phyloP scores from a whole-genome alignment of 2,329 filamentous ascomycete genomes.

The Colletotrichum sp. region DNA sequence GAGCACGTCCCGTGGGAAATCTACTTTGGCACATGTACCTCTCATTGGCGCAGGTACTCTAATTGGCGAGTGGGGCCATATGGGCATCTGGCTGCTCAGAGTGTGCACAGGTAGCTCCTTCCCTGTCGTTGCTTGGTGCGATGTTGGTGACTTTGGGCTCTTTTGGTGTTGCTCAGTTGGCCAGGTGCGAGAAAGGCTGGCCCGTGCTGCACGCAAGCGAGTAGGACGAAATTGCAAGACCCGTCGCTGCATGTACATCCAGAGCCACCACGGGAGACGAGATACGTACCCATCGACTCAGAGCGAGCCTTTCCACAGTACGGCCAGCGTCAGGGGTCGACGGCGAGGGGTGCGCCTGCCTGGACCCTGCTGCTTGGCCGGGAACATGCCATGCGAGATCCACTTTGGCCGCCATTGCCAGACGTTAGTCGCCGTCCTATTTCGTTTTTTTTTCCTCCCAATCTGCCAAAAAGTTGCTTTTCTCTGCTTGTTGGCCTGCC shows the following conservation, averaged over 20 bases:
- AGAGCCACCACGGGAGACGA: background rate
- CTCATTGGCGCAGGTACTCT: background rate
- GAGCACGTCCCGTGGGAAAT: background rate
- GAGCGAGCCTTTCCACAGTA: slow-evolving; percentile 15
- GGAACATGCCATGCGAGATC: slow-evolving; percentile 11
- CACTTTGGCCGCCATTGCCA: slow-evolving; percentile 10
- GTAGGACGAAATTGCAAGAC: slow-evolving; percentile 23
- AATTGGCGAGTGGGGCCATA: background rate
- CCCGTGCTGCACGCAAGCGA: slow-evolving; percentile 16
- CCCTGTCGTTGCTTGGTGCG: slow-evolving; percentile 3
- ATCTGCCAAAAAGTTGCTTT: background rate
- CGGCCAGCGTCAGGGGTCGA: slow-evolving; percentile 8
- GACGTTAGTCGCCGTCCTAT: slow-evolving; percentile 15
- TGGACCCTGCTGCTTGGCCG: slow-evolving; percentile 17
- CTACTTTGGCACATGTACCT: background rate
- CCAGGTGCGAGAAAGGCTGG: slow-evolving; percentile 1
- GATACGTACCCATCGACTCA: background rate
- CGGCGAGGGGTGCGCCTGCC: background rate
- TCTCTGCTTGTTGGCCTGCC: background rate
- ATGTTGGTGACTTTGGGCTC: background rate
- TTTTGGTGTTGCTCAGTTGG: slow-evolving; percentile 3
- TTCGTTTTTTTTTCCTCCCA: background rate
- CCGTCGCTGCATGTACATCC: slow-evolving; percentile 6
- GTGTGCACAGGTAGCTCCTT: slow-evolving; percentile 6
- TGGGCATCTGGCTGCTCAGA: background rate